phyloP scores from a whole-genome alignment of 2,329 filamentous ascomycete genomes.

The Thyridium curvatum region DNA sequence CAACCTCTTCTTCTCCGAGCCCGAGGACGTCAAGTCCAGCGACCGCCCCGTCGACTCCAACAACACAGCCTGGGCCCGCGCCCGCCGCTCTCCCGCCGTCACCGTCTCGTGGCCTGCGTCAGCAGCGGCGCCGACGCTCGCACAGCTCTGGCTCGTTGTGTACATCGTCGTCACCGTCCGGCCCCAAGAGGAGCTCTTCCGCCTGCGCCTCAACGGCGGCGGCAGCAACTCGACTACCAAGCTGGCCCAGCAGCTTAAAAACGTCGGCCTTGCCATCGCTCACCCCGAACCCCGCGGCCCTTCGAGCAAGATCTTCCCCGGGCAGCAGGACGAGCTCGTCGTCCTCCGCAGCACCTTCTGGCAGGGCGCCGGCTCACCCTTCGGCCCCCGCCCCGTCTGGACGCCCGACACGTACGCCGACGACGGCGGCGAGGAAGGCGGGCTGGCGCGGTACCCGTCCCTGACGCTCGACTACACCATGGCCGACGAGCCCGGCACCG shows the following conservation, averaged over 20 bases:
- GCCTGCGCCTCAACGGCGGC: constrained; percentile 35
- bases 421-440: constrained; percentile 19
- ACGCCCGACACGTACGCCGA: constrained; percentile 33
- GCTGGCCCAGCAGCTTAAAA: constrained; percentile 17
- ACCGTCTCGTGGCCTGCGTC: constrained; percentile 34
- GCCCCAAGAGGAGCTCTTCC: constrained; percentile 40
- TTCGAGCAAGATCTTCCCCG: constrained; percentile 9
- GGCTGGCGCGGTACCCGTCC: constrained; percentile 32
- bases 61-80: constrained; percentile 51
- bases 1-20: constrained; percentile 21
- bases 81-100: constrained; percentile 44
- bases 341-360: constrained; percentile 55
- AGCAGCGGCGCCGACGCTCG: constrained; percentile 34
- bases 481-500: constrained; percentile 23
- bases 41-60: constrained; percentile 35
- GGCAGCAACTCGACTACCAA: neutral
- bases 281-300: constrained; percentile 30
- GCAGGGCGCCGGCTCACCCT: constrained; percentile 63
- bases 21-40: constrained; percentile 21
- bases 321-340: constrained; percentile 26
- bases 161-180: constrained; percentile 47
- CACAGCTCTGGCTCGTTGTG: constrained; percentile 45
- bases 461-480: constrained; percentile 42
- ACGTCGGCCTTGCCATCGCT: constrained; percentile 41
- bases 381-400: constrained; percentile 60